Base-by-base conservation (phyloP, 371 early-diverging fungal species). In the Apophysomyces ossiformis region DNA sequence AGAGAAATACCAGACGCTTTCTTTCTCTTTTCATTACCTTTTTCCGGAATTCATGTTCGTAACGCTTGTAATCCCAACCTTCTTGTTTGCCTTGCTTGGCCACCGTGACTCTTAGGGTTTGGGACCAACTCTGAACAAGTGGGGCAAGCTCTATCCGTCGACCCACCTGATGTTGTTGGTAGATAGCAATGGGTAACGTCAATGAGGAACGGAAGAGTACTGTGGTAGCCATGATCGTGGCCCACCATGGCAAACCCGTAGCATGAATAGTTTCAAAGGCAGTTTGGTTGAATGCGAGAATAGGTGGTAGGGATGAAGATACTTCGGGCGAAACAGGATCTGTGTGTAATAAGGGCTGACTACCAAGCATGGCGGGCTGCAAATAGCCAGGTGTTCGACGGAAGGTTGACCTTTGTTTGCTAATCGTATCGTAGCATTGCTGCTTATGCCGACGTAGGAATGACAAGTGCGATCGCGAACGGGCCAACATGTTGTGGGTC, bases 131-230 rank as follows among this genome's bases (percentile, higher is more conserved):
- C 41, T 86, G 79, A 2, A 92, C 66, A 61, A 92, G 74, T 7
- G 92, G 92, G 39, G 83, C 85, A 1, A 92, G 44, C 0, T 71
- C 71, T 54, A 86, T 70, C 79, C 88, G 85, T 12, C 86, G 80
- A 0, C 83, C 86, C 1, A 87, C 57, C 13, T 85, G 84, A 8
- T 82, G 71, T 71, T 89, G 89, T 69, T 92, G 92, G 38, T 88
- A 82, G 8, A 92, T 71, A 16, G 95, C 93, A 18, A 94, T 84
- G 5, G 95, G 95, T 4, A 92, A 67, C 0, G 94, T 94, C 70
- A 88, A 69, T 2, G 76, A 64, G 1, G 85, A 68, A 32, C 94
- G 84, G 9, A 92, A 77, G 1, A 79, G 50, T 13, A 91, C 66
- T 0, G 93, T 92, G 9, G 84, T 70, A 2, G 75, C 64, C 15